Percentiles rank a stretch among this genome's conserved stretches.
phyloP scores from a whole-genome alignment of 768 basidiomycete species.

The Suillus plorans region DNA sequence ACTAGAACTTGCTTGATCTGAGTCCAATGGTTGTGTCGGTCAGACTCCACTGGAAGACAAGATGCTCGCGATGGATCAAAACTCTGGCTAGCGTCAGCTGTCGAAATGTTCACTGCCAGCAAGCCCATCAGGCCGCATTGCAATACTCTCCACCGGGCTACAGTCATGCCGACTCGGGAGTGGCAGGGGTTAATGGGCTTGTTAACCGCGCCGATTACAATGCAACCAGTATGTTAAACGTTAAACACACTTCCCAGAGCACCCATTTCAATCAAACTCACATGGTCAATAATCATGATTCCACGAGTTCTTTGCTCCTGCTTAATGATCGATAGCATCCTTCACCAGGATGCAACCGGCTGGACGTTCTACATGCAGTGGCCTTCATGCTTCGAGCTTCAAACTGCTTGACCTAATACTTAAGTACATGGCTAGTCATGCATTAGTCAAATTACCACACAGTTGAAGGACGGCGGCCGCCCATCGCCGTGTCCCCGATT shows the following conservation, averaged over 20 bases:
- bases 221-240: not conserved
- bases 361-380: not conserved
- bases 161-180: not conserved
- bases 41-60: no score
- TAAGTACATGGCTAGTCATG: not conserved
- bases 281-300: not conserved
- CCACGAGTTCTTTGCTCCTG: not conserved
- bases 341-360: not conserved
- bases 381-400: not conserved
- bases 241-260: not conserved
- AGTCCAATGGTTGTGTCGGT: not conserved
- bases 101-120: not conserved
- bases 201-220: not conserved
- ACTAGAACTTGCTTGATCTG: not conserved
- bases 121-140: not conserved
- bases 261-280: not conserved
- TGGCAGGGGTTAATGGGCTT: not conserved
- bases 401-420: not conserved
- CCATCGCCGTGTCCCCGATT: not conserved
- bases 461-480: not conserved
- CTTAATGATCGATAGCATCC: not conserved
- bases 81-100: not conserved
- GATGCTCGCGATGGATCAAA: not conserved
- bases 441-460: not conserved
- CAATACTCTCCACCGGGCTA: not conserved